Evolutionary conservation across 768 basidiomycete species (phyloP).

Genomic region (Kwoniella sp.): DNA sequence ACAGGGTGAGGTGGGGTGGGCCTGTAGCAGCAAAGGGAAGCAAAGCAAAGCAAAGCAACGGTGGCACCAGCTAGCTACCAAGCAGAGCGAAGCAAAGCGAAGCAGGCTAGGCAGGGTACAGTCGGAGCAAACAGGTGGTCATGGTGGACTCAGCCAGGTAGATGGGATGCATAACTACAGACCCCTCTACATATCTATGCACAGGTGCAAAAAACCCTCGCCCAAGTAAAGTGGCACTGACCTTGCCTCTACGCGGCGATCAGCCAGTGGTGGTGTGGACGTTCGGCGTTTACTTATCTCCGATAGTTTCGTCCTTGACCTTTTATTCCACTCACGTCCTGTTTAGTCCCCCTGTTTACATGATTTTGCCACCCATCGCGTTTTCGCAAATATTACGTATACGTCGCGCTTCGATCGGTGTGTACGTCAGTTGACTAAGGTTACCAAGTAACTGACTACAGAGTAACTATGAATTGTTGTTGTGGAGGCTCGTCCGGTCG

Average conservation of each 20-base stretch:
- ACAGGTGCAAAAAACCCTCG: too few relatives aligned
- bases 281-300: slow-evolving; percentile 19
- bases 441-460: too few relatives aligned
- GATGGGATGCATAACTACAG: too few relatives aligned
- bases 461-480: background rate
- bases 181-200: too few relatives aligned
- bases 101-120: slow-evolving; percentile 1
- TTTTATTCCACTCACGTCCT: background rate
- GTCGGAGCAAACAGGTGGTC: background rate
- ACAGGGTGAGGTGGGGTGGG: too few relatives aligned
- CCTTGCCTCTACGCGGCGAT: too few relatives aligned
- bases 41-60: slow-evolving; percentile 6
- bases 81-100: slow-evolving; percentile 6
- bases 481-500: background rate
- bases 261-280: too few relatives aligned
- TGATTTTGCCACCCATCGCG: slow-evolving; percentile 14
- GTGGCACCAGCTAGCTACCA: background rate
- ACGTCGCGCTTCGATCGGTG: slow-evolving; percentile 3
- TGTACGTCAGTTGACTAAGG: background rate
- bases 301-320: slow-evolving; percentile 1
- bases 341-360: slow-evolving; percentile 3
- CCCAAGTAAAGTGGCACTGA: too few relatives aligned
- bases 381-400: slow-evolving; percentile 8
- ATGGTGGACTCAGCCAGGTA: background rate
- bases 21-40: background rate